Evolutionary conservation across 75 land plant genomes (phyloP).

Genomic region (Gnetum montanum): DNA sequence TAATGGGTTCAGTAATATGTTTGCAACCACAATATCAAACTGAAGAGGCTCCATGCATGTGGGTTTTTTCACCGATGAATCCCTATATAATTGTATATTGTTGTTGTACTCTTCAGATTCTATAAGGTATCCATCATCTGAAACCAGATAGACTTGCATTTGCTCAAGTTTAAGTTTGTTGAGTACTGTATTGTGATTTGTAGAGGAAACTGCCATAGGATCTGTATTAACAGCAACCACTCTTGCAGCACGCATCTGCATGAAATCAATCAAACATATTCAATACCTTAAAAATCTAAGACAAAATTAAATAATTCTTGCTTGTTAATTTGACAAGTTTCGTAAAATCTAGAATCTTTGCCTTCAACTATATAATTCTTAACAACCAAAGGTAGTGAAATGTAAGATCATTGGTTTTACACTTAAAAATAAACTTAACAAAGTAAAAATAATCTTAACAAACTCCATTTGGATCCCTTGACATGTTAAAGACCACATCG

Average conservation of each 20-base stretch:
- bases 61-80: neutral
- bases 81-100: neutral
- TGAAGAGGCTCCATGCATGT: constrained; percentile 16
- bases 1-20: constrained; percentile 78
- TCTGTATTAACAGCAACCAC: constrained; percentile 82
- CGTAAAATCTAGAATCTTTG: too few relatives aligned
- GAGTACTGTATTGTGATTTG: constrained; percentile 51
- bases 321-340: too few relatives aligned
- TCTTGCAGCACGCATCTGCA: constrained; percentile 65
- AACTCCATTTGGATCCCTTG: too few relatives aligned
- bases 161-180: constrained; percentile 45
- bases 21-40: constrained; percentile 78
- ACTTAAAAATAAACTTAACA: too few relatives aligned
- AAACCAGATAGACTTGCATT: constrained; percentile 35
- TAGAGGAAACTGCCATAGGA: constrained; percentile 65
- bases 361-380: too few relatives aligned
- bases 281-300: too few relatives aligned
- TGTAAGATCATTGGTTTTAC: too few relatives aligned
- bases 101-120: neutral
- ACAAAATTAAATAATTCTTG: too few relatives aligned
- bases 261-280: neutral
- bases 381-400: too few relatives aligned
- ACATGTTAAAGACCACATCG: too few relatives aligned
- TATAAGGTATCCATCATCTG: constrained; percentile 8
- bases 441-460: too few relatives aligned